Evolutionary conservation across 208 protist genomes (phyloP).

Genomic region (Leishmania turanica): DNA sequence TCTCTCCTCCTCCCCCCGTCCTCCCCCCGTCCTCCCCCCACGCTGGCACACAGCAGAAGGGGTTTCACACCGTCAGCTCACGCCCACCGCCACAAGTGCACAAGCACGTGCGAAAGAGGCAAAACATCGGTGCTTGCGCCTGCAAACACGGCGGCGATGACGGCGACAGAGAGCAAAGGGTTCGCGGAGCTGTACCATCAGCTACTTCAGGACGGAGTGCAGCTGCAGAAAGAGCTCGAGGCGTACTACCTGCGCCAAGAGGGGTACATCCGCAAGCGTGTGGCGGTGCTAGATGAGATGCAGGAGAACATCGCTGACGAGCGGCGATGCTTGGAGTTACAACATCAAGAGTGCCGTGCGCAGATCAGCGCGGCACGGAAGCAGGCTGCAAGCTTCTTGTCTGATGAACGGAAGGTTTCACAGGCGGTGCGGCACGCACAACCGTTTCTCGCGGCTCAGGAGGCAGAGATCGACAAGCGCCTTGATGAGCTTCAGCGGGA

Average conservation of each 20-base stretch:
- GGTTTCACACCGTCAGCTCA: background rate
- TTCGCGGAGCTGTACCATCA: conserved; percentile 38
- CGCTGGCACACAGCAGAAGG: background rate
- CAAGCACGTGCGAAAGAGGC: background rate
- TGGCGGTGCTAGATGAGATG: conserved; percentile 77
- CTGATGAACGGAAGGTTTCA: conserved; percentile 51
- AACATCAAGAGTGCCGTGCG: conserved; percentile 84
- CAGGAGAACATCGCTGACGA: conserved; percentile 83
- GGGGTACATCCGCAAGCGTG: conserved; percentile 78
- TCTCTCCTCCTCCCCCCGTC: background rate
- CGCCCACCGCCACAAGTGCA: background rate
- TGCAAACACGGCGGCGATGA: background rate
- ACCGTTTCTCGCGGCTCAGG: conserved; percentile 53
- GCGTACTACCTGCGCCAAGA: conserved; percentile 79
- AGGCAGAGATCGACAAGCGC: conserved; percentile 45
- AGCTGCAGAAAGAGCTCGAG: conserved; percentile 76
- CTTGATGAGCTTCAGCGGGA: conserved; percentile 40
- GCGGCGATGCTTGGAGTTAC: conserved; percentile 76
- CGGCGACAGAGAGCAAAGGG: background rate
- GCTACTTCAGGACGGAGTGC: conserved; percentile 33
- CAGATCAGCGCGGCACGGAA: conserved; percentile 76
- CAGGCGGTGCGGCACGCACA: conserved; percentile 39
- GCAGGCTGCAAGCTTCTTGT: conserved; percentile 40
- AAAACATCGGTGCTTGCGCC: background rate
- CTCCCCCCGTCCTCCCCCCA: background rate